A percentile compares a stretch with the other conserved stretches of the same genome.
These are phyloP conservation scores for Persicaria maculosa DNA, from an alignment of 148 eudicot species.

Conservation along the genomic window DNA sequence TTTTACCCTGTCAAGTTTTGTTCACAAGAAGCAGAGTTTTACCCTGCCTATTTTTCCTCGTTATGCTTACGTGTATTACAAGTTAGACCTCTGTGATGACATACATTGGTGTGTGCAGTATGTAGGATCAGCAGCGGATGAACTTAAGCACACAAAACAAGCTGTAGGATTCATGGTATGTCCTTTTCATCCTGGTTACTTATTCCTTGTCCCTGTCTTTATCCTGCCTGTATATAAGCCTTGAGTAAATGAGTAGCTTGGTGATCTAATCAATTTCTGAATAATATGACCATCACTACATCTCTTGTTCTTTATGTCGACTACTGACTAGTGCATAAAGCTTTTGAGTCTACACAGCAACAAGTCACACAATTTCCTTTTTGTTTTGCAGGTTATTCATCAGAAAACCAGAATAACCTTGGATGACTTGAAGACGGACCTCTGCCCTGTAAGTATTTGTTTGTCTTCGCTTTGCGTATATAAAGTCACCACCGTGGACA, in stretches of 20 bases:
- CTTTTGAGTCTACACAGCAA: neutral
- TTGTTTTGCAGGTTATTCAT: slow-evolving; percentile 52
- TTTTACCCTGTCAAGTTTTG: too few relatives aligned
- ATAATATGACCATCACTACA: neutral
- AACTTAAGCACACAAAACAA: slow-evolving; percentile 67
- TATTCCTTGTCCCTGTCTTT: neutral
- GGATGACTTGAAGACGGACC: slow-evolving; percentile 60
- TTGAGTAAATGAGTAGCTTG: neutral
- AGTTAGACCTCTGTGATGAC: neutral
- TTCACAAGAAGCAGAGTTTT: too few relatives aligned
- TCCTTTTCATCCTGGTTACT: neutral
- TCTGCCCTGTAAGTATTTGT: slow-evolving; percentile 71
- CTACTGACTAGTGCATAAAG: neutral
- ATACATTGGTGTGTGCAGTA: slow-evolving; percentile 32
- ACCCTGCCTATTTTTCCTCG: too few relatives aligned
- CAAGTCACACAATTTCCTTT: neutral
- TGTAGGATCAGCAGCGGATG: slow-evolving; percentile 82
- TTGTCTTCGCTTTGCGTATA: neutral
- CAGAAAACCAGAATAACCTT: slow-evolving; percentile 62
- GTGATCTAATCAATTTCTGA: neutral
- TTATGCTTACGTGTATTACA: neutral
- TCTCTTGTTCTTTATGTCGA: too few relatives aligned
- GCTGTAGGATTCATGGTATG: slow-evolving; percentile 87
- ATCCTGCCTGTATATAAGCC: neutral
- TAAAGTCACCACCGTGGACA: neutral